These are phyloP conservation scores for Boletales sp. DNA, from an alignment of 768 basidiomycete species.

Conservation along the genomic window DNA sequence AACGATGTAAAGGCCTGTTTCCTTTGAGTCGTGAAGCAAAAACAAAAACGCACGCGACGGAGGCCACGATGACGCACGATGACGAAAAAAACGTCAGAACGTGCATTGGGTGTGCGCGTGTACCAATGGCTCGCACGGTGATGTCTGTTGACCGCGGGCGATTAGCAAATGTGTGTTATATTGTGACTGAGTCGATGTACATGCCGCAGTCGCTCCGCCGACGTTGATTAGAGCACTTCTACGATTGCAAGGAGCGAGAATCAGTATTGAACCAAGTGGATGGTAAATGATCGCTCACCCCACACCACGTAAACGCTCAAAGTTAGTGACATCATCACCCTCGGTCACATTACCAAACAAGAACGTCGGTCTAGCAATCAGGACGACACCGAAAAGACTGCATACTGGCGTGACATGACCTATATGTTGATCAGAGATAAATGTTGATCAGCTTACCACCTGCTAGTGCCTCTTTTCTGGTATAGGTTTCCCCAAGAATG, in stretches of 20 bases:
- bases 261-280: not conserved
- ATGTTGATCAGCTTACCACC: conserved; percentile 33
- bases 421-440: not conserved
- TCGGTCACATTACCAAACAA: conserved; percentile 51
- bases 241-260: not conserved
- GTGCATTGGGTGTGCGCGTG: conserved; percentile 72
- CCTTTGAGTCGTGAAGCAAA: not conserved
- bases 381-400: conserved; percentile 71
- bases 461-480: conserved; percentile 52
- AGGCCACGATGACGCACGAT: conserved; percentile 40
- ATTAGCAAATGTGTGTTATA: not conserved
- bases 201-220: conserved; percentile 60
- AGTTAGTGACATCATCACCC: conserved; percentile 11
- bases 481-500: conserved; percentile 58
- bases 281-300: conserved; percentile 32
- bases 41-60: conserved; percentile 10
- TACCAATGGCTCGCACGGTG: conserved; percentile 65
- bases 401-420: conserved; percentile 35
- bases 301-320: conserved; percentile 37
- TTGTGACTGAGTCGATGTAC: conserved; percentile 39
- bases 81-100: conserved; percentile 63
- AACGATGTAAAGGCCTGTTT: too few species aligned
- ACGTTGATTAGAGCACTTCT: conserved; percentile 68
- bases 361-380: conserved; percentile 76
- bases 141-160: conserved; percentile 33